Base-by-base conservation (phyloP, 495 filamentous ascomycete species). In the Podospora australis region DNA sequence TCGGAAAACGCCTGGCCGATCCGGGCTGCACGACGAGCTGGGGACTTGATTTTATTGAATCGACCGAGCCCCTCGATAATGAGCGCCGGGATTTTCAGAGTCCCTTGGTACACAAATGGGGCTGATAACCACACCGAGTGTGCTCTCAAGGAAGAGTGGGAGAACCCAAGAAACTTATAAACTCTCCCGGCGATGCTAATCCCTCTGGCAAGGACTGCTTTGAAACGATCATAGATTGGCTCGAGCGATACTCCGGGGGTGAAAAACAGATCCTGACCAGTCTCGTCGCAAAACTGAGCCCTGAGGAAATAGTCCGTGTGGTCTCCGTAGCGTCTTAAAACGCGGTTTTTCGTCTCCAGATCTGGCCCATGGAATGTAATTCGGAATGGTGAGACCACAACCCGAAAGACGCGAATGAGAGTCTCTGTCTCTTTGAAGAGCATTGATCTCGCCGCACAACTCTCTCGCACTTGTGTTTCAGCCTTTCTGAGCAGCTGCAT, bases 1-100 rank as follows among this genome's bases (percentile, higher is more conserved):
- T 92, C 84, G 0, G 87, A 86, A 44, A 92, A 92, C 0, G 85
- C 81, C 56, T 92, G 88, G 1, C 88, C 88, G 28, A 92, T 90
- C 24, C 87, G 71, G 0, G 88, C 88, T 0, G 88, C 88, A 46
- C 84, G 88, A 48, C 78, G 81, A 1, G 88, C 87, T 0, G 87
- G 84, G 3, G 72, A 82, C 4, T 64, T 67, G 35, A 92, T 84
- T 0, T 64, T 21, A 5, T 64, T 58, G 56, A 92, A 91, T 32
- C 82, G 71, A 1, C 88, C 88, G 0, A 92, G 70, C 2, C 64
- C 61, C 9, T 53, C 55, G 47, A 91, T 84, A 20, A 92, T 74
- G 1, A 52, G 59, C 20, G 60, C 43, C 11, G 78, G 65, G 9
- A 71, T 62, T 0, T 72, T 64, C 1, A 78, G 52, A 1, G 52